Evolutionary conservation across 2,329 filamentous ascomycete genomes (phyloP).

Genomic region (Phoma sp.): DNA sequence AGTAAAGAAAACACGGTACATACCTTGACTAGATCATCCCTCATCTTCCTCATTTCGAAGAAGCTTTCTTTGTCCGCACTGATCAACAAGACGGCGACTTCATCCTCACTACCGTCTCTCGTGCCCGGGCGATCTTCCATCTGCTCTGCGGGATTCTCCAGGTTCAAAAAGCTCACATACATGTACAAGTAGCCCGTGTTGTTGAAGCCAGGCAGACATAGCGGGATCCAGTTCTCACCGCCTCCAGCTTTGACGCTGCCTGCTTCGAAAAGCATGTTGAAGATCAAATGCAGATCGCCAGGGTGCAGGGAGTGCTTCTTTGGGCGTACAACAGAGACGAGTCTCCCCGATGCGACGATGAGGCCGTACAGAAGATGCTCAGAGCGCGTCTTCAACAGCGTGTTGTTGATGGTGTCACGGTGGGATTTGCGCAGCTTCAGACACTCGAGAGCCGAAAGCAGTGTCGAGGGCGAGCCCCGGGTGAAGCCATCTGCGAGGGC

Average conservation of each 20-base stretch:
- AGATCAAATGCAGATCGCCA: slow-evolving; percentile 92
- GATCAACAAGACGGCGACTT: slow-evolving; percentile 89
- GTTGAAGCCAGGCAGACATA: slow-evolving; percentile 96
- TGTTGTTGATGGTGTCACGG: slow-evolving; percentile 82
- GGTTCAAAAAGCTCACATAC: slow-evolving; percentile 95
- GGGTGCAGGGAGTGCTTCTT: slow-evolving; percentile 95
- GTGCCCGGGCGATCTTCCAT: slow-evolving; percentile 49
- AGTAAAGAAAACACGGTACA: slow-evolving; percentile 25
- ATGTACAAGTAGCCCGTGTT: slow-evolving; percentile 97
- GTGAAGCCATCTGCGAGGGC: slow-evolving; percentile 95
- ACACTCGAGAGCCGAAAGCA: slow-evolving; percentile 91
- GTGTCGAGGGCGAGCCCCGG: slow-evolving; percentile 83
- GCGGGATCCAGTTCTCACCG: slow-evolving; percentile 97
- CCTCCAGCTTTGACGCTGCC: slow-evolving; percentile 87
- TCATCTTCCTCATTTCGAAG: slow-evolving; percentile 80
- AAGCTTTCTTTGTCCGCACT: slow-evolving; percentile 93
- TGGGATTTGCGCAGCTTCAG: slow-evolving; percentile 90
- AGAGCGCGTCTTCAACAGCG: slow-evolving; percentile 77
- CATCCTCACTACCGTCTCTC: slow-evolving; percentile 61
- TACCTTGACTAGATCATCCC: slow-evolving; percentile 64
- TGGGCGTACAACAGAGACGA: slow-evolving; percentile 93
- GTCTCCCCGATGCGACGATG: slow-evolving; percentile 86
- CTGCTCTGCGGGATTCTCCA: slow-evolving; percentile 55
- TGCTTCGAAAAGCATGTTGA: slow-evolving; percentile 99
- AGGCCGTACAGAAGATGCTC: slow-evolving; percentile 88